A percentile compares a stretch with the other conserved stretches of the same genome.
Conservation (phyloP, 495 filamentous ascomycete species). For the Staphylotrichum longicolle region DNA sequence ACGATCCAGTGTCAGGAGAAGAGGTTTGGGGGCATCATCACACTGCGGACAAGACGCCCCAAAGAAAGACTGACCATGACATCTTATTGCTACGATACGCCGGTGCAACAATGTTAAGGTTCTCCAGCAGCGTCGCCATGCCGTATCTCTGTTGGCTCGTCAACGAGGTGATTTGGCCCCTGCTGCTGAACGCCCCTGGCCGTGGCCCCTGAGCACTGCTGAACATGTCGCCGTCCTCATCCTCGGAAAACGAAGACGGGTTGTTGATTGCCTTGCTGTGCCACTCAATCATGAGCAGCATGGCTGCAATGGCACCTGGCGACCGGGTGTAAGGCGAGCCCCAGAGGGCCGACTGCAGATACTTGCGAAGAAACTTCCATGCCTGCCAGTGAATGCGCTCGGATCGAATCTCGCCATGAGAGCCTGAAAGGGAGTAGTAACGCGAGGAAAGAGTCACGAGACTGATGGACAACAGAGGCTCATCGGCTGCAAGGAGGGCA, state of each 20-base stretch:
- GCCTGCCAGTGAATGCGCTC: slow-evolving; percentile 6
- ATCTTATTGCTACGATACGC: slow-evolving; percentile 2
- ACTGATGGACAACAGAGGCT: neutral
- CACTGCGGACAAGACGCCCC: too few relatives aligned
- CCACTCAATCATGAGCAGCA: slow-evolving; percentile 7
- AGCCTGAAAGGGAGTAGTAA: neutral
- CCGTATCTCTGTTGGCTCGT: neutral
- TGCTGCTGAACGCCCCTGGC: neutral
- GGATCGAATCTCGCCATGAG: neutral
- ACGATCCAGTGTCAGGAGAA: too few relatives aligned
- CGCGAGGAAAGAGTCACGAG: neutral
- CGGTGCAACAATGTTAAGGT: slow-evolving; percentile 1
- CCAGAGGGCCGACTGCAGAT: neutral
- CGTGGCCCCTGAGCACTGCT: neutral
- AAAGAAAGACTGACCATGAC: neutral
- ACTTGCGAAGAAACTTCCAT: neutral
- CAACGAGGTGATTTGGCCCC: neutral
- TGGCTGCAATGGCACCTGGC: neutral
- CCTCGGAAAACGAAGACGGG: neutral
- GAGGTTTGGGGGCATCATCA: too few relatives aligned
- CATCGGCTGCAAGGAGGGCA: neutral
- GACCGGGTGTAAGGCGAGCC: slow-evolving; percentile 1
- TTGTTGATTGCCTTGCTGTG: slow-evolving; percentile 3
- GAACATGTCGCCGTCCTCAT: neutral
- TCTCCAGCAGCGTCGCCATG: slow-evolving; percentile 1